Evolutionary conservation across 305 asterid species (phyloP).

Genomic region (Coffea humblotiana): DNA sequence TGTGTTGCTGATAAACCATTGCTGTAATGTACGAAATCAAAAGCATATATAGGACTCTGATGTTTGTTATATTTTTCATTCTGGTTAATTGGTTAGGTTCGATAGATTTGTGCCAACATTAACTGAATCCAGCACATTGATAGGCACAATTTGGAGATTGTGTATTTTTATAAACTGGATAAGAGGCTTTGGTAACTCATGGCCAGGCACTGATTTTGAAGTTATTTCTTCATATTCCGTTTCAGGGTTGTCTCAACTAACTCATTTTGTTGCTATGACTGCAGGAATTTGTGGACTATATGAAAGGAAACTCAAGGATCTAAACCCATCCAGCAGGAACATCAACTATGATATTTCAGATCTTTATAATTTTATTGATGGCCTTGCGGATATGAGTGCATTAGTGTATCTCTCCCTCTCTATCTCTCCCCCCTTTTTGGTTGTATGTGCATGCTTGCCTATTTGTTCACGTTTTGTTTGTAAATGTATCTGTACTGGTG

Average conservation of each 20-base stretch:
- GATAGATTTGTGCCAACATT: too few species aligned
- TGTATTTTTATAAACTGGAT: background rate
- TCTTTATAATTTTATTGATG: conserved; percentile 87
- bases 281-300: conserved; percentile 89
- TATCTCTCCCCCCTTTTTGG: background rate
- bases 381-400: conserved; percentile 89
- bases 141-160: background rate
- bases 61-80: background rate
- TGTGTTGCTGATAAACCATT: background rate
- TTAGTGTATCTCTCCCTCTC: conserved; percentile 54
- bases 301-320: conserved; percentile 77
- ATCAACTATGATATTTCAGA: conserved; percentile 87
- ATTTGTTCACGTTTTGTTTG: background rate
- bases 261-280: background rate
- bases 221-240: background rate
- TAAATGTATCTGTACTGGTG: background rate
- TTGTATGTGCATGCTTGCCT: background rate
- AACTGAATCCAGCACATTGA: background rate
- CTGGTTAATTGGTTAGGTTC: background rate
- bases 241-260: conserved; percentile 25
- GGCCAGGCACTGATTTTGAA: background rate
- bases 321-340: conserved; percentile 76
- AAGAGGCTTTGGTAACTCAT: background rate
- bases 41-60: background rate
- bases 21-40: background rate